These are phyloP conservation scores for Cutaneotrichosporon mucoides DNA, from an alignment of 1,284 basidiomycete species.

Conservation along the genomic window DNA sequence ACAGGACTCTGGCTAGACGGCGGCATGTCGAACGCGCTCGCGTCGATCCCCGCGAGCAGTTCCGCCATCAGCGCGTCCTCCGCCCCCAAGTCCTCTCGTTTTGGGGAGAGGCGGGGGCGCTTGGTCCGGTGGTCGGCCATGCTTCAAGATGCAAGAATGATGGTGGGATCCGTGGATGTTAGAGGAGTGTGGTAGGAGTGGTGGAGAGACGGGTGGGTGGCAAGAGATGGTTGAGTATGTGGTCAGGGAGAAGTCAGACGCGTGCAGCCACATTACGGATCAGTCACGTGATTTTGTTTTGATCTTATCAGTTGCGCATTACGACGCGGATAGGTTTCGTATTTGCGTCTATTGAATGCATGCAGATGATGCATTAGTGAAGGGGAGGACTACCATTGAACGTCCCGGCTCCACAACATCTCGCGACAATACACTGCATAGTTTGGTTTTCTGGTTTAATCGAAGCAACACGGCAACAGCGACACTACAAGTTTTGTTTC, in stretches of 20 bases:
- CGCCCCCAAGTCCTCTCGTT: not conserved
- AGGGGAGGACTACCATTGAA: no score
- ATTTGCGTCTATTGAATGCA: not conserved
- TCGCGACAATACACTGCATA: not conserved
- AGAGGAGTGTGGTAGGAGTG: not conserved
- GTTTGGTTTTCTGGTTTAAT: not conserved
- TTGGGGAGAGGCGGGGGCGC: not conserved
- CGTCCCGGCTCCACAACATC: no score
- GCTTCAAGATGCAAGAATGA: conserved; percentile 5
- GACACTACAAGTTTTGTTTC: not conserved
- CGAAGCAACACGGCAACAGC: not conserved
- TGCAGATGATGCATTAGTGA: no score
- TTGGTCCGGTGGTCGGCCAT: not conserved
- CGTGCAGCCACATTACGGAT: not conserved
- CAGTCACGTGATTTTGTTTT: not conserved
- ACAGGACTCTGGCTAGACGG: conserved; percentile 5
- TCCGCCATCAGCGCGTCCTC: conserved; percentile 46
- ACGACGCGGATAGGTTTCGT: not conserved
- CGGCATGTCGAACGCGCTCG: conserved; percentile 32
- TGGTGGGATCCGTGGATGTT: not conserved
- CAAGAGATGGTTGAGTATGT: not conserved
- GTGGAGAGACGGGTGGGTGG: not conserved
- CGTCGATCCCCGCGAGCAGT: conserved; percentile 45
- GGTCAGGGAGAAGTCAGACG: not conserved
- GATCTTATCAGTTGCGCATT: not conserved